Evolutionary conservation across 768 basidiomycete species (phyloP).

Genomic region (Trametes gibbosa): DNA sequence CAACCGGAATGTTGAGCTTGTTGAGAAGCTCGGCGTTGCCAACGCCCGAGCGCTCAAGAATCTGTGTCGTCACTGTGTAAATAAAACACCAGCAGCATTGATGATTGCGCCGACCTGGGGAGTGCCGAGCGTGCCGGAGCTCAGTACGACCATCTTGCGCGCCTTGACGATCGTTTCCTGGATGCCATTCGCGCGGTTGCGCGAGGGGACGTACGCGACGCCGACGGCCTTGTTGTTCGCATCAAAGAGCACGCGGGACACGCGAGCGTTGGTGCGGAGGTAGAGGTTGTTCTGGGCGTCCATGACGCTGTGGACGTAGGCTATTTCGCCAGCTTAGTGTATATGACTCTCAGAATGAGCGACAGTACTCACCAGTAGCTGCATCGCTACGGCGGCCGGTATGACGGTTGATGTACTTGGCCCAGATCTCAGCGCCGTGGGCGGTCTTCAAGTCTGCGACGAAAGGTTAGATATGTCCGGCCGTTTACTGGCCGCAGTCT

Average conservation of each 20-base stretch:
- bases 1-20: constrained; percentile 56
- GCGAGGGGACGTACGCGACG: constrained; percentile 63
- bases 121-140: constrained; percentile 65
- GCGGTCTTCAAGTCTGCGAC: constrained; percentile 50
- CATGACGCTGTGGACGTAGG: constrained; percentile 71
- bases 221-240: constrained; percentile 65
- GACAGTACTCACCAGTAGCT: constrained; percentile 48
- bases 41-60: constrained; percentile 71
- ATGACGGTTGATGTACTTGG: constrained; percentile 73
- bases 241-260: constrained; percentile 69
- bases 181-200: constrained; percentile 55
- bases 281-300: constrained; percentile 65
- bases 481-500: background rate
- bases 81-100: background rate
- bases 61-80: constrained; percentile 30
- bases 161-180: constrained; percentile 65
- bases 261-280: constrained; percentile 64
- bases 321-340: constrained; percentile 26
- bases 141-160: constrained; percentile 64
- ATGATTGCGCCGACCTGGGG: constrained; percentile 40
- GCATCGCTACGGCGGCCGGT: constrained; percentile 72
- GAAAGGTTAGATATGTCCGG: background rate
- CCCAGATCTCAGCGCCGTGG: constrained; percentile 70
- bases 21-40: constrained; percentile 53
- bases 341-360: background rate